Evolutionary conservation across 129 eudicot genomes (phyloP), one percentile per base, ranked within the genome.

Genomic region (Chrysanthemum makinoi): DNA sequence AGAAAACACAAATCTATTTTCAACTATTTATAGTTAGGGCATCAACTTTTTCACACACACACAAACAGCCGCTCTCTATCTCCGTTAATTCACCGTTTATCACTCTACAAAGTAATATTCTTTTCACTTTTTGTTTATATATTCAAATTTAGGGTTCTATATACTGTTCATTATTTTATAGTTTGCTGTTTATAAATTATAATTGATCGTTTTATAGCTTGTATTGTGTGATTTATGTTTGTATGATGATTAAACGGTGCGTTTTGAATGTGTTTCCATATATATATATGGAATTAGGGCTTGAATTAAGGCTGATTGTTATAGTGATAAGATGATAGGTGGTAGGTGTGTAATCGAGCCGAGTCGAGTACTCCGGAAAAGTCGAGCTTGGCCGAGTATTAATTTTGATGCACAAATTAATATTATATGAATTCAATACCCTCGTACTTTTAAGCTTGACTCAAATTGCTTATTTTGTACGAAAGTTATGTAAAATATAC

Each of bases 11-110:
- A 35, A 35, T 35, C 7, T 35, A 35, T 5, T 0, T 35, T 35
- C 43, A 8, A 35, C 43, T 35, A 35, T 35, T 35, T 35, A 50
- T 69, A 6, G 65, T 52, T 77, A 77, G 81, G 76, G 81, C 81
- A 77, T 61, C 49, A 68, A 53, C 14, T 19, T 5, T 39, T 39
- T 58, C 33, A 20, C 75, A 77, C 76, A 77, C 4, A 35, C 1
- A 39, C 44, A 39, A 39, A 44, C 62, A 44, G 76, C 81, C 81
- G 81, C 76, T 77, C 69, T 46, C 50, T 62, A 64, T 69, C 66
- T 61, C 72, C 71, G 81, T 57, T 39, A 20, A 30, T 30, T 69
- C 66, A 50, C 72, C 70, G 76, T 33, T 33, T 35, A 68, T 39
- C 22, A 68, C 65, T 51, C 10, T 63, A 19, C 64, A 53, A 30